Conservation (phyloP, 768 basidiomycete genomes). For the Mycena indigotica region DNA sequence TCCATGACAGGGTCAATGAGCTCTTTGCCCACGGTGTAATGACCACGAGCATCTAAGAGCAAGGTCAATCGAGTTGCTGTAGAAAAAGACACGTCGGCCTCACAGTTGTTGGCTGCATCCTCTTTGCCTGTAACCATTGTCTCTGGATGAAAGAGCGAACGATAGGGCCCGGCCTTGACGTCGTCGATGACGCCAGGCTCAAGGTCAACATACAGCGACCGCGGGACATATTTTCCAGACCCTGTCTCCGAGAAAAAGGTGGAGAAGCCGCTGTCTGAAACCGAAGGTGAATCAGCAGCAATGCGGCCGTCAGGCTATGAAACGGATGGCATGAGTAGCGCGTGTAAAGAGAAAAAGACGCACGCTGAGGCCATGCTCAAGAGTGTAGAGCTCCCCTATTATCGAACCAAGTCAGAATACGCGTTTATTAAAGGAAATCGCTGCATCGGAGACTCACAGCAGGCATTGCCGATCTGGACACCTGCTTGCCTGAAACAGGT, state of each 20-base stretch:
- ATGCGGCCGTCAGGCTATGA: constrained; percentile 92
- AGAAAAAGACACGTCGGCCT: no score
- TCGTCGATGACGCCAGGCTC: constrained; percentile 99
- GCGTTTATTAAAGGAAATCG: constrained; percentile 29
- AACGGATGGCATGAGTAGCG: background rate
- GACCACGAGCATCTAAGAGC: constrained; percentile 88
- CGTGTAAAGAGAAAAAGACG: constrained; percentile 33
- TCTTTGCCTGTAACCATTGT: constrained; percentile 98
- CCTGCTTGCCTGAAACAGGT: constrained; percentile 76
- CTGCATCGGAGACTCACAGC: constrained; percentile 68
- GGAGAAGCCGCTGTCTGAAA: constrained; percentile 89
- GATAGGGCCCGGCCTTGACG: constrained; percentile 93
- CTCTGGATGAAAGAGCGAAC: constrained; percentile 98
- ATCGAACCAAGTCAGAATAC: constrained; percentile 36
- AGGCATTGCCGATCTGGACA: constrained; percentile 97
- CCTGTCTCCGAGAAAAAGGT: constrained; percentile 99
- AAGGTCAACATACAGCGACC: constrained; percentile 95
- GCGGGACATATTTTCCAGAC: constrained; percentile 95
- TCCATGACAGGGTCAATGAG: constrained; percentile 96
- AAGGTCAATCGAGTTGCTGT: constrained; percentile 8
- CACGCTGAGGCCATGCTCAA: constrained; percentile 97
- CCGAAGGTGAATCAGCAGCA: constrained; percentile 71
- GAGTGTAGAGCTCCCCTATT: constrained; percentile 96
- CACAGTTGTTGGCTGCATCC: constrained; percentile 99
- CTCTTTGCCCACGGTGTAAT: constrained; percentile 98